Conservation (phyloP, 257 asterid genomes). For the Solanum habrochaites region DNA sequence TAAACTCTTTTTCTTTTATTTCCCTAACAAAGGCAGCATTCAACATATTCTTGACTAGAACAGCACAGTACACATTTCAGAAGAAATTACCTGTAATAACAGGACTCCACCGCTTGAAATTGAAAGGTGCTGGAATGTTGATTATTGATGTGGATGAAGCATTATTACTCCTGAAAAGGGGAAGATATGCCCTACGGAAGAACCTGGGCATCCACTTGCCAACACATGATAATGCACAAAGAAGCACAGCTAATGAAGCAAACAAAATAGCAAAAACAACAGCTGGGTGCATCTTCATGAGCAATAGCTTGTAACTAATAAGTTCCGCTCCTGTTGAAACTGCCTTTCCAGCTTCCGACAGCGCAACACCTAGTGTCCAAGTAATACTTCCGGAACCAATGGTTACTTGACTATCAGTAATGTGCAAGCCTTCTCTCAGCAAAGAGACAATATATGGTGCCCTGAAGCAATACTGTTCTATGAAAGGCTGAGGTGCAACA, state of each 20-base stretch:
- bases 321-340: constrained; percentile 30
- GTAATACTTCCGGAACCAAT: constrained; percentile 94
- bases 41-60: not conserved
- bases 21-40: not conserved
- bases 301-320: constrained; percentile 35
- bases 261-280: constrained; percentile 15
- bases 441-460: constrained; percentile 63
- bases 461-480: constrained; percentile 85
- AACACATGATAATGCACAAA: constrained; percentile 27
- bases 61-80: not conserved
- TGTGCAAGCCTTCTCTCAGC: constrained; percentile 88
- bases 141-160: constrained; percentile 30
- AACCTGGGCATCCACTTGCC: constrained; percentile 38
- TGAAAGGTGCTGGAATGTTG: constrained; percentile 52
- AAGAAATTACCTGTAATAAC: constrained; percentile 51
- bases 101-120: constrained; percentile 88
- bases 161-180: constrained; percentile 54
- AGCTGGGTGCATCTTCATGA: constrained; percentile 41
- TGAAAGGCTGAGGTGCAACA: constrained; percentile 88
- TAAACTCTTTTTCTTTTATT: not conserved
- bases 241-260: constrained; percentile 53
- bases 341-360: constrained; percentile 83
- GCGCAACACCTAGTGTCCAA: constrained; percentile 97
- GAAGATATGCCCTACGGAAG: constrained; percentile 51
- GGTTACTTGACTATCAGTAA: constrained; percentile 50